phyloP scores from a whole-genome alignment of 371 early-diverging fungal species.

The Mycotypha africana region DNA sequence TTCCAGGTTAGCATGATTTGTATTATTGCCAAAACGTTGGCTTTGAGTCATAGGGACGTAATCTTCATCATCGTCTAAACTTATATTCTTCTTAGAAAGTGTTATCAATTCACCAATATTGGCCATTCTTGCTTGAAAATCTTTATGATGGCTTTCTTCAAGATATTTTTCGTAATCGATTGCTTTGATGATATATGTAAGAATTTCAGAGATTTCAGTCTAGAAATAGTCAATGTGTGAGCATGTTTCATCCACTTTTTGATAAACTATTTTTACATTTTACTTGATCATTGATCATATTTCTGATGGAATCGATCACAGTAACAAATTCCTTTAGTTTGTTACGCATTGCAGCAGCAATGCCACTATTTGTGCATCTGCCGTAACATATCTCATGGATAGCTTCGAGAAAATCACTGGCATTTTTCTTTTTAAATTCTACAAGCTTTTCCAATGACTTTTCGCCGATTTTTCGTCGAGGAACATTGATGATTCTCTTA shows the following conservation, averaged over 20 bases:
- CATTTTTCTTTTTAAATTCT: too few species aligned
- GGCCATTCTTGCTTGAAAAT: constrained; percentile 19
- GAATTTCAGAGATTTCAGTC: constrained; percentile 9
- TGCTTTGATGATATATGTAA: constrained; percentile 15
- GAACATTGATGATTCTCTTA: constrained; percentile 37
- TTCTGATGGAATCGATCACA: constrained; percentile 1
- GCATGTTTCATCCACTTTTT: too few species aligned
- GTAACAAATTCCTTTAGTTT: constrained; percentile 8
- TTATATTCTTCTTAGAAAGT: constrained; percentile 9
- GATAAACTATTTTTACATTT: too few species aligned
- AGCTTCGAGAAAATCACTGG: too few species aligned
- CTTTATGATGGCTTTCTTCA: constrained; percentile 9
- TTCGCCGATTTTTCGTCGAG: constrained; percentile 45
- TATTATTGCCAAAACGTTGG: too few species aligned
- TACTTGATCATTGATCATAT: constrained; percentile 14
- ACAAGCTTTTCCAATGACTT: constrained; percentile 16
- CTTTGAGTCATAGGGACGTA: not conserved
- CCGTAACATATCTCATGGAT: too few species aligned
- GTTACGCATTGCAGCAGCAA: not conserved
- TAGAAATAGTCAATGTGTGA: too few species aligned
- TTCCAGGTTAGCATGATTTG: too few species aligned
- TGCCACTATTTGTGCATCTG: not conserved
- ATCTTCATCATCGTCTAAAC: not conserved
- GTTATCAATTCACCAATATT: constrained; percentile 35
- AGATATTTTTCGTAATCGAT: constrained; percentile 22